Conservation (phyloP, 139 green algal genomes). For the Chlamydomonas sphaeroides region DNA sequence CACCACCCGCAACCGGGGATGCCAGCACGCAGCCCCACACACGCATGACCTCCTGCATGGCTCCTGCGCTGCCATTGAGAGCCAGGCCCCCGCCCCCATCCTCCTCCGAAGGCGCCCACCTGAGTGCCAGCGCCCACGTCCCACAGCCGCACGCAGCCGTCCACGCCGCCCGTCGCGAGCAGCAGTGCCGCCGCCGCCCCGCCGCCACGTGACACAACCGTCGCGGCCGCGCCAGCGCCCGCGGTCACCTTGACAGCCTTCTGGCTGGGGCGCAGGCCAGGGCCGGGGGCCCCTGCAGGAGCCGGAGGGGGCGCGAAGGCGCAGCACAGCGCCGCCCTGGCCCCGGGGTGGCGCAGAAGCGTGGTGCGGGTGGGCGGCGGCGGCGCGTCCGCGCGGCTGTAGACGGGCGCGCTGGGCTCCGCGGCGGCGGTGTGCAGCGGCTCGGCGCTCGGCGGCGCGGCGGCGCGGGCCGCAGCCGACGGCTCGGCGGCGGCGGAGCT, state of each 20-base stretch:
- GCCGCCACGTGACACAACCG: too few relatives aligned
- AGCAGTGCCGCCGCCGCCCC: too few relatives aligned
- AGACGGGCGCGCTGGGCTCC: too few relatives aligned
- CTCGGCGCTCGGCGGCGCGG: neutral
- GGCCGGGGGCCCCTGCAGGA: too few relatives aligned
- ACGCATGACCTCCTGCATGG: too few relatives aligned
- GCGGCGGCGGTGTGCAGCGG: neutral
- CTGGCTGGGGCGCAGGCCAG: too few relatives aligned
- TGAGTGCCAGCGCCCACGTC: neutral
- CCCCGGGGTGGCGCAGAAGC: neutral
- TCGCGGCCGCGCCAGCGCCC: too few relatives aligned
- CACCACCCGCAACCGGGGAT: too few relatives aligned
- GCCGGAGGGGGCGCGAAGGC: neutral
- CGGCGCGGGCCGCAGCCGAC: neutral
- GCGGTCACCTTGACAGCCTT: too few relatives aligned
- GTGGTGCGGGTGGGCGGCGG: too few relatives aligned
- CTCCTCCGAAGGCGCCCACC: neutral
- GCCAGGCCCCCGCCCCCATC: neutral
- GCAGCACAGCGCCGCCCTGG: neutral
- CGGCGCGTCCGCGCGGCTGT: too few relatives aligned
- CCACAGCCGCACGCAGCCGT: constrained; percentile 18
- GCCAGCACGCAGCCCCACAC: too few relatives aligned
- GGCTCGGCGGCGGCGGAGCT: neutral
- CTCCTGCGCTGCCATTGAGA: neutral
- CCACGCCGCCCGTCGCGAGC: neutral